Base-by-base conservation (phyloP, 768 basidiomycete species). In the Tulasnella sp. region DNA sequence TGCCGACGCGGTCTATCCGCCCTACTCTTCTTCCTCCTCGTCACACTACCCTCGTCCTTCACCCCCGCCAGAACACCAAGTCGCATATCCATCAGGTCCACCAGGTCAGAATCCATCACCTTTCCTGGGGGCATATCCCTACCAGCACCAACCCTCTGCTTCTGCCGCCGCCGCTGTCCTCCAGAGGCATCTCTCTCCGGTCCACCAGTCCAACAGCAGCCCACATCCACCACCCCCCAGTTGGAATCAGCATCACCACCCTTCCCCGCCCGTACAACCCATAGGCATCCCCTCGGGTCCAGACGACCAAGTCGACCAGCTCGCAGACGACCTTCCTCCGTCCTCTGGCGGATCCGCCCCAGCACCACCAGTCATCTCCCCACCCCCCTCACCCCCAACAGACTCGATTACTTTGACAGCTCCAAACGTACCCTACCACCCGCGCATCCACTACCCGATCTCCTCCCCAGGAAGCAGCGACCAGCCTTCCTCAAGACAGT, bases 391-490 rank as follows among this genome's bases (percentile, higher is more conserved):
- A 8, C 73, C 73, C 12, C 73, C 21, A 21, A 39, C 36, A 31
- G 73, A 39, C n/a, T 74, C 73, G 6, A 74, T 74, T 38, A 74
- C 73, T 27, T 39, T 74, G n/a, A 40, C 38, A 21, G 39, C 73
- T 46, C 73, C 44, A 9, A 68, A 68, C 62, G 27, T 68, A 68
- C 62, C 62, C 27, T 79, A 79, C 71, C 71, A 44, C n/a, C 71
- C 78, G 38, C 78, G 72, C 73, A 42, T 73, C 16, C 78, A 79
- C 18, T 79, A 79, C 48, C 78, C 78, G 24, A 79, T 79, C 16
- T 79, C 78, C 40, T 71, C 78, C 38, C 78, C 78, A 27, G 78
- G 71, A n/a, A 71, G 71, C 39, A 71, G 71, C 39, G 46, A 79
- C 36, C 40, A 71, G 71, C 52, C 48, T 56, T 39, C 62, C 44